Evolutionary conservation across 371 early-diverging fungal genomes (phyloP), one percentile per base, ranked within the genome.

Genomic region (Circinella umbellata): DNA sequence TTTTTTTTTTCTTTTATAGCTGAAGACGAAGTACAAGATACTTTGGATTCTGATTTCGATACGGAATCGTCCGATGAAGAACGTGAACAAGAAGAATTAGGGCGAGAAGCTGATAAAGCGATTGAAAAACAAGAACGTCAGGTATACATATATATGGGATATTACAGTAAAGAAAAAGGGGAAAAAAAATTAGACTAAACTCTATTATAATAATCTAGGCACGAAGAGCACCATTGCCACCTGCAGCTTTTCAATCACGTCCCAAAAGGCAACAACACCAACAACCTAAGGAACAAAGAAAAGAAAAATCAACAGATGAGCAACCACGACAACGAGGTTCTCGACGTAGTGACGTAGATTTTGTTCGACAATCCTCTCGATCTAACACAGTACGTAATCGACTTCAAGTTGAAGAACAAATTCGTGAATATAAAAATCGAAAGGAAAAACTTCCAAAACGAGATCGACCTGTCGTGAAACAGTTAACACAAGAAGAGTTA

Each of bases 41-140:
- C 80, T 34, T 71, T 89, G 0, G 90, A 90, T 74, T 89, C 90
- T 53, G 90, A 89, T 57, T 89, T 90, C 69, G 85, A 89, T 62
- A 63, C 76, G 5, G 83, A 86, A 61, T 85, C 85, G 42, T 84
- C 86, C 13, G 90, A 89, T 62, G 89, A 88, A 17, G 89, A 89
- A 62, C 83, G 83, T 65, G 83, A 78, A 60, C 80, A 82, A 18
- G 82, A 81, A 17, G 80, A 80, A n/a, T 83, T 86, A 55, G 89
- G 85, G 11, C 76, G 80, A 27, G 68, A 59, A 27, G 79, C 80
- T 38, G 80, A 87, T 61, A 76, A 75, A 27, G 72, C 80, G 38
- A 78, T 89, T 9, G 80, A 69, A n/a, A 68, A 73, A 36, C 84
- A 85, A 51, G 89, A 85, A 55, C 67, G 74, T 49, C 71, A 70